Evolutionary conservation across 768 basidiomycete species (phyloP).

Genomic region (Paxillus ammoniavirescens): DNA sequence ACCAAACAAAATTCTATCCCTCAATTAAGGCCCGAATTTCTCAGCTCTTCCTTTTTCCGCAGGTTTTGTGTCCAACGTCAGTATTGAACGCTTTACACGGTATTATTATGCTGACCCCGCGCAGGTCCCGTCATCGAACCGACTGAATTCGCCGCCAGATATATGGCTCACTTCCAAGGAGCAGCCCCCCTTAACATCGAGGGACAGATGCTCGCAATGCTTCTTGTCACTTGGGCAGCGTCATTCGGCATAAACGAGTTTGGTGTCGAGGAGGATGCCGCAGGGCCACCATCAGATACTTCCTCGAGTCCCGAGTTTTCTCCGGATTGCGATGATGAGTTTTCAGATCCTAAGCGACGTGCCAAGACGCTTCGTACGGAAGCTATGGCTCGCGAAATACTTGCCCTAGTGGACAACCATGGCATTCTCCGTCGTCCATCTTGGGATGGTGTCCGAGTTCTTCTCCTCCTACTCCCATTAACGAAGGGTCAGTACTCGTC

Average conservation of each 20-base stretch:
- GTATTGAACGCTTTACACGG: conserved; percentile 20
- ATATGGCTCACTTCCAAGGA: conserved; percentile 62
- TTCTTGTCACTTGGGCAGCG: conserved; percentile 85
- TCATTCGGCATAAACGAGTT: conserved; percentile 86
- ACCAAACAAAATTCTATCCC: conserved; percentile 54
- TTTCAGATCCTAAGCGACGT: conserved; percentile 37
- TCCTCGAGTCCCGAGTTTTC: conserved; percentile 6
- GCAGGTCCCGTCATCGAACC: conserved; percentile 86
- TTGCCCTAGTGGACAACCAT: conserved; percentile 77
- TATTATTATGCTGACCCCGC: conserved; percentile 7
- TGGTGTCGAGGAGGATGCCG: conserved; percentile 49
- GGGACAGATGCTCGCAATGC: conserved; percentile 73
- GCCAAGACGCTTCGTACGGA: conserved; percentile 57
- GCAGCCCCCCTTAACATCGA: conserved; percentile 63
- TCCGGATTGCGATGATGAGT: conserved; percentile 25
- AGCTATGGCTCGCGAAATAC: conserved; percentile 70
- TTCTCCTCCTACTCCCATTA: conserved; percentile 79
- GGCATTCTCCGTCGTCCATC: conserved; percentile 77
- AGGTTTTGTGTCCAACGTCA: conserved; percentile 85
- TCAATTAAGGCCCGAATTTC: conserved; percentile 73
- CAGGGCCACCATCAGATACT: conserved; percentile 4
- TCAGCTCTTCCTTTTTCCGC: conserved; percentile 80
- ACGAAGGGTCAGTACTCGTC: conserved; percentile 63
- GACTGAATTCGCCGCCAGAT: conserved; percentile 74
- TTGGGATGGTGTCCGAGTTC: conserved; percentile 82